These are phyloP conservation scores for Lentinula novae-zelandiae DNA, from an alignment of 1,284 basidiomycete species.

Conservation along the genomic window DNA sequence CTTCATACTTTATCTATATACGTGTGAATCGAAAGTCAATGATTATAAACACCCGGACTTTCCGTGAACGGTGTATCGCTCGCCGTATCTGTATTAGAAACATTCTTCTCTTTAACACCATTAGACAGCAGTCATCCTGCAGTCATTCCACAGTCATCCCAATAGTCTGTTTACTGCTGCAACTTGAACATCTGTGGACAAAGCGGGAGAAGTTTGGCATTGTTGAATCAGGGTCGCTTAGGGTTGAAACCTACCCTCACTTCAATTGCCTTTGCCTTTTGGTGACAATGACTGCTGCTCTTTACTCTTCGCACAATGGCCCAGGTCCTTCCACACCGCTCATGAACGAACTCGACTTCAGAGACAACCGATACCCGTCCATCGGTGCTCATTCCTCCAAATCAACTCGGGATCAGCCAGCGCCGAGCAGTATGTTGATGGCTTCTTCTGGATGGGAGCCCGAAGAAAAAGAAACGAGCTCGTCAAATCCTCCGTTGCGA, in stretches of 20 bases:
- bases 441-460: constrained; percentile 20
- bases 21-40: not conserved
- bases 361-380: constrained; percentile 59
- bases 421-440: constrained; percentile 24
- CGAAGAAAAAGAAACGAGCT: constrained; percentile 7
- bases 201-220: not conserved
- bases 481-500: constrained; percentile 11
- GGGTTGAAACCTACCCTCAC: not conserved
- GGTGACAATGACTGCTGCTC: constrained; percentile 43
- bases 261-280: not conserved
- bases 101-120: not conserved
- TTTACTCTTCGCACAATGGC: constrained; percentile 41
- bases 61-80: not conserved
- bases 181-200: not conserved
- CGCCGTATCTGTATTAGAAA: not conserved
- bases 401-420: constrained; percentile 19
- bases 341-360: constrained; percentile 55
- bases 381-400: constrained; percentile 22
- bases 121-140: not conserved
- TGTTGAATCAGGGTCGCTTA: constrained; percentile 8
- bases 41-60: not conserved
- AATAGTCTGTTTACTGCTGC: no score
- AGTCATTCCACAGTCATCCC: no score
- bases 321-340: constrained; percentile 38
- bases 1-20: not conserved